Base-by-base conservation (phyloP, 345 rosid genomes). In the Euclidium syriacum region DNA sequence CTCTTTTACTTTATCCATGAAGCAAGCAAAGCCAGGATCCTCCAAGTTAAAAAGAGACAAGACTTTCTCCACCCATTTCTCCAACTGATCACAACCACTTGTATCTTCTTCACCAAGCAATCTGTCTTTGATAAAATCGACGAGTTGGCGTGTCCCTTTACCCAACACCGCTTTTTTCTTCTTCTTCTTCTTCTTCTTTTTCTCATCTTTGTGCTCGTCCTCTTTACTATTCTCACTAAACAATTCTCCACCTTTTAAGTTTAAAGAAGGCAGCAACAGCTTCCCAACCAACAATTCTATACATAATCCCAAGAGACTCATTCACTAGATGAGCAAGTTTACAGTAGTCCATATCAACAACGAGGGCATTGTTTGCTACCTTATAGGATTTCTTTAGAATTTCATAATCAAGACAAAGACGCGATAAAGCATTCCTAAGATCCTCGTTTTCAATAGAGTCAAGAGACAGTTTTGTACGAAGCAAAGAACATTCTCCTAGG, bases 211-310 rank as follows among this genome's bases (percentile, higher is more conserved):
- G 47, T 62, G 83, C 15, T 73, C 74, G 3, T 24, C 75, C 56
- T 75, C 85, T 58, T 19, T 55, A 20, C 56, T 70, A 68, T 73
- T 77, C 43, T 62, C 71, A 58, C 22, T 52, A 50, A 78, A 19
- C 65, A 76, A 32, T 14, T 82, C 86, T 10, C 65, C 77, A 38
- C 95, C 91, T n/a, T 48, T 83, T 88, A 40, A 86, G 90, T 0
- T 75, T 77, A 48, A 80, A 53, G 73, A 78, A 79, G 0, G 96
- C 90, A 7, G 81, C 65, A 16, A 83, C 76, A 1, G 80, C 87
- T 71, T 91, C 98, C 90, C 95, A 91, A 3, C 78, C 79, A 66
- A 91, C 87, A 62, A 83, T 75, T 63, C 69, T 85, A 87, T 87
- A 84, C 24, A 79, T 87, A 71, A 56, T 38, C 6, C 71, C 80